Conservation (phyloP, 2,329 filamentous ascomycete species). For the Elsinoe perseae region DNA sequence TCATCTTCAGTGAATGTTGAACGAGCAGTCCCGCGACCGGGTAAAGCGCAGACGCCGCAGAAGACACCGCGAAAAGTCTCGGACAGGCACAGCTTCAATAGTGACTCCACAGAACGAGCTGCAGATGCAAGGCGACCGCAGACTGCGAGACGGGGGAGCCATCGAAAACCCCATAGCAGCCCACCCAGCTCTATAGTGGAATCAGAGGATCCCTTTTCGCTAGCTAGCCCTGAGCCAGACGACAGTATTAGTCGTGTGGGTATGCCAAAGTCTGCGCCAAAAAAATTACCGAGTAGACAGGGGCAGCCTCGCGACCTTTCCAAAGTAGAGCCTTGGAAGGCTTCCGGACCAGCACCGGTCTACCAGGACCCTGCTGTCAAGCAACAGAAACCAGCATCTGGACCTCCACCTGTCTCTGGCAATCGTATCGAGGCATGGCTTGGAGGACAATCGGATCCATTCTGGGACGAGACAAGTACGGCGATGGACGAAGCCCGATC, state of each 20-base stretch:
- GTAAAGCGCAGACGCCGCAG: not conserved
- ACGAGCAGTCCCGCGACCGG: not conserved
- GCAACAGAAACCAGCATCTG: slow-evolving; percentile 21
- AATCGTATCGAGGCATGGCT: slow-evolving; percentile 57
- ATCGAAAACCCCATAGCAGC: slow-evolving; percentile 3
- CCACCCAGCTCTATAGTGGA: slow-evolving; percentile 15
- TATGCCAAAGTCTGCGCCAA: slow-evolving; percentile 28
- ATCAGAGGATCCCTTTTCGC: slow-evolving; percentile 13
- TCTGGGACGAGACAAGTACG: slow-evolving; percentile 20
- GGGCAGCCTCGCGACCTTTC: slow-evolving; percentile 15
- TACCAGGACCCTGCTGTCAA: not conserved
- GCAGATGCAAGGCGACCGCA: not conserved
- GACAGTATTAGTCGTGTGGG: slow-evolving; percentile 20
- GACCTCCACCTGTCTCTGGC: slow-evolving; percentile 39
- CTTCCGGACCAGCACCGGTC: slow-evolving; percentile 24
- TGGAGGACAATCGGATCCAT: slow-evolving; percentile 25
- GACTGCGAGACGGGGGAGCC: not conserved
- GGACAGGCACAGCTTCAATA: slow-evolving; percentile 9
- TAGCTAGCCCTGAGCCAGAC: slow-evolving; percentile 17
- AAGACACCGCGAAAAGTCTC: slow-evolving; percentile 1
- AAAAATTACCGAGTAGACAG: not conserved
- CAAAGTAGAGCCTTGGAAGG: slow-evolving; percentile 31
- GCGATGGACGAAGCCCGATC: not conserved
- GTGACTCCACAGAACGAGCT: slow-evolving; percentile 1
- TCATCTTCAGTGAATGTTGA: slow-evolving; percentile 4